These are phyloP conservation scores for Talaromyces sp. DNA, from an alignment of 2,329 filamentous ascomycete species.

Conservation along the genomic window DNA sequence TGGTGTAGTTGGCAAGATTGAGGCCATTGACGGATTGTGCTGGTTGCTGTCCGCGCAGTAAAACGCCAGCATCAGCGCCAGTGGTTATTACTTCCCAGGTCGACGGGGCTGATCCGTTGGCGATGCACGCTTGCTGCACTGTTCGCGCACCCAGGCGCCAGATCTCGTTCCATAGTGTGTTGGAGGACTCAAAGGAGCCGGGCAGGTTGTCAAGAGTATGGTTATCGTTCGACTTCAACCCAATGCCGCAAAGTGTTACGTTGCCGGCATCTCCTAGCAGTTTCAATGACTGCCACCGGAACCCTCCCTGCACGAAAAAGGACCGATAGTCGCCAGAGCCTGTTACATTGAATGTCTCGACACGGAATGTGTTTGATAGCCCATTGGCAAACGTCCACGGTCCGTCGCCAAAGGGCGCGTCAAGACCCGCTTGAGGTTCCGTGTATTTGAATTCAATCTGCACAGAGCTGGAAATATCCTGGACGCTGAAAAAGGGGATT, in stretches of 20 bases:
- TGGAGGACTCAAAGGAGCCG: background rate
- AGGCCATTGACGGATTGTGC: background rate
- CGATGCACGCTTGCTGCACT: background rate
- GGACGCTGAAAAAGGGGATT: too few species aligned
- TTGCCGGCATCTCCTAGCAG: background rate
- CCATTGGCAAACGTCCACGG: background rate
- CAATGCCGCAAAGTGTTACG: background rate
- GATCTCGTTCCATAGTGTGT: background rate
- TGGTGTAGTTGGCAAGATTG: background rate
- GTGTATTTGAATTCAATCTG: too few species aligned
- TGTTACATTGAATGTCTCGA: background rate
- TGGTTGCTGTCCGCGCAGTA: background rate
- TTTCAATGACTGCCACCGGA: background rate
- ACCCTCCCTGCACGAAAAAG: background rate
- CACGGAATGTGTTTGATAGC: background rate
- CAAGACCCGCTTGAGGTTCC: background rate
- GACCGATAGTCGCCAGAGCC: background rate
- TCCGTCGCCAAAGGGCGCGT: background rate
- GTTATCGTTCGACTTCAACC: background rate
- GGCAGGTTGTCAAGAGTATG: background rate
- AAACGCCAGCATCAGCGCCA: background rate
- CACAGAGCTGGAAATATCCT: too few species aligned
- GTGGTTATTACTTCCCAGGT: background rate
- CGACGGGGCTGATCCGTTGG: background rate
- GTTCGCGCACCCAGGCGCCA: background rate